Percentiles rank a stretch among this genome's conserved stretches.
These are phyloP conservation scores for Endotrypanum monterogeii DNA, from an alignment of 208 protist species.

Conservation along the genomic window DNA sequence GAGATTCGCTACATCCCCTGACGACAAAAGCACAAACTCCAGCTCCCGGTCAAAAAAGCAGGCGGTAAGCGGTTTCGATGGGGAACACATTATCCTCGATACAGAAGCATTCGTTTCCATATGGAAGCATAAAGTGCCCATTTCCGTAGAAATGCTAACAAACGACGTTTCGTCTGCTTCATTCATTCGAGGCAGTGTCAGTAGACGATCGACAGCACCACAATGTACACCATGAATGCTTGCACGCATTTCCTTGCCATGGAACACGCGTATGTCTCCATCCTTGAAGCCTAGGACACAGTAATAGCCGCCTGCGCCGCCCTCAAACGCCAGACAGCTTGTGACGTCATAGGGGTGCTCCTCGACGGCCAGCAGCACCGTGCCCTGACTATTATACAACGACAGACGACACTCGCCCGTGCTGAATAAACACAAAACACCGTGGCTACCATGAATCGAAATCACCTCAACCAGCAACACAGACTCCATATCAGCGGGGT, in stretches of 20 bases:
- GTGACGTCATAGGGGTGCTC: conserved; percentile 38
- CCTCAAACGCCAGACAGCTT: conserved; percentile 40
- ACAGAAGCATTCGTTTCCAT: conserved; percentile 45
- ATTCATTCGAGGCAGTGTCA: conserved; percentile 28
- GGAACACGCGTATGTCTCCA: conserved; percentile 49
- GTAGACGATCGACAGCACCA: conserved; percentile 38
- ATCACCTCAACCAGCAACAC: conserved; percentile 39
- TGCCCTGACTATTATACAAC: conserved; percentile 21
- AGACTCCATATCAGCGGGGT: not conserved
- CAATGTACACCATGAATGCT: conserved; percentile 41
- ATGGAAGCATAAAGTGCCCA: conserved; percentile 74
- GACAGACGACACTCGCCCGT: conserved; percentile 39
- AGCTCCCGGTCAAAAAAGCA: conserved; percentile 49
- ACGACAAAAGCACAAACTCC: conserved; percentile 66
- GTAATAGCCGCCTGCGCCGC: not conserved
- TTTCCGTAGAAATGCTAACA: conserved; percentile 53
- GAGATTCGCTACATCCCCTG: conserved; percentile 53
- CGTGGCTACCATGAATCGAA: conserved; percentile 20
- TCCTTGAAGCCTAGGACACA: conserved; percentile 50
- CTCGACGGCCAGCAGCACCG: conserved; percentile 30
- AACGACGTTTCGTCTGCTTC: conserved; percentile 52
- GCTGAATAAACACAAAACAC: conserved; percentile 33
- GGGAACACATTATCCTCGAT: conserved; percentile 54
- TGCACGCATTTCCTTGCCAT: conserved; percentile 15
- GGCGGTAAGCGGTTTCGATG: conserved; percentile 62